Evolutionary conservation across 768 basidiomycete genomes (phyloP), one percentile per base, ranked within the genome.

Genomic region (Podaxis sp.): DNA sequence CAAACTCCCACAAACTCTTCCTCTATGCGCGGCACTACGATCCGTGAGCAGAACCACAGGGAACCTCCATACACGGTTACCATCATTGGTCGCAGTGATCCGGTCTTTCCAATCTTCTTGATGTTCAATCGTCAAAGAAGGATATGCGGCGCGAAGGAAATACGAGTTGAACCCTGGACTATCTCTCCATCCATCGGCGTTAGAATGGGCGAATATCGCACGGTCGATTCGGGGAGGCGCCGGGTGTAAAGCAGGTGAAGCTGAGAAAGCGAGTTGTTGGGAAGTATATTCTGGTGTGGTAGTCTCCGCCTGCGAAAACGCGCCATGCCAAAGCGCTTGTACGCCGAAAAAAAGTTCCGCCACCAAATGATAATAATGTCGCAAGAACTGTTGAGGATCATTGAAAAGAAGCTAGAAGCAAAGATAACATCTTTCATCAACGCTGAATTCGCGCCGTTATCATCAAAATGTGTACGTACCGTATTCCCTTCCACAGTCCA

Each of bases 351-450:
- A 76, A 52, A 92, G 84, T 70, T 95, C 93, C 0, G 89, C 93
- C 36, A 89, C 89, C 63, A 92, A 88, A 74, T 95, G 93, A 74
- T 94, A 95, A 73, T 93, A 95, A 71, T 95, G 93, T 52, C 80
- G 77, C n/a, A 94, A 80, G 80, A 95, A 90, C 69, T 92, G 90
- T 1, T 72, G 61, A 0, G 91, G 89, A 64, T 92, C 91, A 70
- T 90, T 90, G 68, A 88, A 79, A 40, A 87, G 71, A 11, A 86
- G 66, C 85, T 87, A 52, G 17, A 61, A 54, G 22, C 28, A 1
- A 59, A 42, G 8, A 8, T 11, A 59, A 39, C 30, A 6, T 57
- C 15, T 58, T 17, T 5, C 12, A 7, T n/a, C 13, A 42, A 40
- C 42, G 46, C 26, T 2, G 11, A 19, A 5, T 8, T 19, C 2